Base-by-base conservation (phyloP, 2,329 filamentous ascomycete genomes). In the Tolypocladium ovalisporum region DNA sequence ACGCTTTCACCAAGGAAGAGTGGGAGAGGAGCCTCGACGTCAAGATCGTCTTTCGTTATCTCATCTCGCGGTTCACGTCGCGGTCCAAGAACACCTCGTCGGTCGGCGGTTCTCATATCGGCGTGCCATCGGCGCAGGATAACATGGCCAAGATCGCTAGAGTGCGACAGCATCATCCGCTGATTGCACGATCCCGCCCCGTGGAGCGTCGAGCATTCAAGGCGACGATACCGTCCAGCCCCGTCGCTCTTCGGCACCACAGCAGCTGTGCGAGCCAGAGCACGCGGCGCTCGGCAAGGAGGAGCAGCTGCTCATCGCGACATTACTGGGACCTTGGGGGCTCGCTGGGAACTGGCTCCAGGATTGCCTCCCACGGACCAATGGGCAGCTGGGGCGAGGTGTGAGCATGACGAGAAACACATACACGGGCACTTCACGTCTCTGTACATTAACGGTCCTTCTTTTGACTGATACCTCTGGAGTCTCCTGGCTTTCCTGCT, bases 1-100 rank as follows among this genome's bases (percentile, higher is more conserved):
- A 67, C 49, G 58, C 70, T 0, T 84, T 84, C 60, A 82, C 80
- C 1, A 79, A 89, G 64, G 89, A 94, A 39, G 94, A 96, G 67
- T 99, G 94, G 94, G 92, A 97, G 72, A 86, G 87, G 59, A 89
- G 96, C 56, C 80, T 97, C 6, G 92, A 97, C 66, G 83, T 97
- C 62, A 89, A 88, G 68, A 88, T 96, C 70, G 89, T 97, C 37
- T 97, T 97, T 75, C 85, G 86, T 54, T 97, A 94, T 68, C 79
- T 96, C 35, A 83, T 86, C 58, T 88, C 84, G 22, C 85, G 89
- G 59, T 93, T 96, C 70, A 78, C 83, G 58, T 76, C 81, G 19
- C 74, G 76, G 8, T 69, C 71, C 56, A 71, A 75, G 60, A 71
- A 66, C 62, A 71, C 76, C 54, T 65, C 68, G 29, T 71, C 75